Conservation (phyloP, 1,139 yeast species). For the Zygosaccharomyces sapae region DNA sequence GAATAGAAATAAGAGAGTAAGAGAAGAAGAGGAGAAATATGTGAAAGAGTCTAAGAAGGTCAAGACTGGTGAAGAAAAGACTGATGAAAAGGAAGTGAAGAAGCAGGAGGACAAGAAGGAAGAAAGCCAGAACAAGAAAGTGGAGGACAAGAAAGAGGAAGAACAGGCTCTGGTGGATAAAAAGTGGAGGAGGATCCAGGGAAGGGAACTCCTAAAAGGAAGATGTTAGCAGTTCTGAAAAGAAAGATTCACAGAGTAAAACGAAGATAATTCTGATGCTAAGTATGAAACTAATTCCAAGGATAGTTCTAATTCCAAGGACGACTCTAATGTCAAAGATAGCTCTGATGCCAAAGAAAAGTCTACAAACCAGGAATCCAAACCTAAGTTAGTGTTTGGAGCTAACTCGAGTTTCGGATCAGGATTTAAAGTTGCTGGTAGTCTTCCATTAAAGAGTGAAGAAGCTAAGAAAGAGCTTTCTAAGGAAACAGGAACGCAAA, state of each 20-base stretch:
- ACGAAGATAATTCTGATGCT: constrained; percentile 7
- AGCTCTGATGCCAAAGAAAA: constrained; percentile 6
- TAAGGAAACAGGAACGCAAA: constrained; percentile 9
- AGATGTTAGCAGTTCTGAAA: too few relatives aligned
- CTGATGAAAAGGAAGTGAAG: constrained; percentile 8
- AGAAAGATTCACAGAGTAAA: background rate
- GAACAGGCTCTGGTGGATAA: constrained; percentile 9
- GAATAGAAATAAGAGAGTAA: constrained; percentile 9
- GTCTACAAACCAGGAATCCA: constrained; percentile 8
- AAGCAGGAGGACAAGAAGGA: constrained; percentile 5
- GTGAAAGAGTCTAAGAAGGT: constrained; percentile 8
- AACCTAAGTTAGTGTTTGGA: constrained; percentile 53
- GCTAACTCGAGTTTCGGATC: constrained; percentile 53
- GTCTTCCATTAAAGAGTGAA: constrained; percentile 40
- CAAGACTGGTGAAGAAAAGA: constrained; percentile 10
- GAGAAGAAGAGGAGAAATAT: constrained; percentile 16
- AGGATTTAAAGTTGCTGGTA: constrained; percentile 55
- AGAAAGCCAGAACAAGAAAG: constrained; percentile 7
- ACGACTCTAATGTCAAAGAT: too few relatives aligned
- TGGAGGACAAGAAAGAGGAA: constrained; percentile 8
- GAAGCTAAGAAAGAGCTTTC: constrained; percentile 8
- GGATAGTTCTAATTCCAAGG: too few relatives aligned
- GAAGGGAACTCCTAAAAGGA: constrained; percentile 14
- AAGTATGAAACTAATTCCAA: too few relatives aligned
- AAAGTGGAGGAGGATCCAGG: constrained; percentile 11